A percentile compares a stretch with the other conserved stretches of the same genome.
Conservation (phyloP, 331 rosid genomes). For the Dryas integrifolia region DNA sequence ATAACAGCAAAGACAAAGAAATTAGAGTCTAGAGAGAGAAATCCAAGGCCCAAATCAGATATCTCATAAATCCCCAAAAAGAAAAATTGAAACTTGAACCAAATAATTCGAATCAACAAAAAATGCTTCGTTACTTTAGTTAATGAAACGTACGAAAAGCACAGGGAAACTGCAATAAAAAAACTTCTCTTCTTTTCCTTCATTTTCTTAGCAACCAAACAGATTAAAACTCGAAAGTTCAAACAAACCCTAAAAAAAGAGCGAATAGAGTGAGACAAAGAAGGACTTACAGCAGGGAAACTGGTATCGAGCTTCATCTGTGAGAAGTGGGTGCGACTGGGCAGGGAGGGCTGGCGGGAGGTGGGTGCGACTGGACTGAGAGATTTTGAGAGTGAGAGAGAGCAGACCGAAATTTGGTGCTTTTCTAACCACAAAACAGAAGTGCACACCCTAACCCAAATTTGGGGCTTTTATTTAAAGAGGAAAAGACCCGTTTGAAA, state of each 20-base stretch:
- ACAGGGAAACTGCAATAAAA: background rate
- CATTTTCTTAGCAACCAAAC: constrained; percentile 15
- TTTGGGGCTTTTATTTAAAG: too few relatives aligned
- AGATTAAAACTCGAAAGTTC: constrained; percentile 6
- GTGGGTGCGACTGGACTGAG: too few relatives aligned
- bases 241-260: constrained; percentile 8
- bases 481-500: too few relatives aligned
- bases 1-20: background rate
- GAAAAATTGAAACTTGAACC: background rate
- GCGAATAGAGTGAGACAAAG: background rate
- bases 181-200: background rate
- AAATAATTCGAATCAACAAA: background rate
- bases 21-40: background rate
- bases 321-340: too few relatives aligned
- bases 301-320: constrained; percentile 99
- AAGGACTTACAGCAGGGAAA: constrained; percentile 85
- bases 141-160: background rate
- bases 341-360: too few relatives aligned
- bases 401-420: too few relatives aligned
- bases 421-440: too few relatives aligned
- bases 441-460: too few relatives aligned
- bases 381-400: too few relatives aligned
- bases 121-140: background rate
- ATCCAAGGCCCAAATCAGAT: constrained; percentile 8
- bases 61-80: background rate